Conservation (phyloP, 2,329 filamentous ascomycete genomes). For the Chaetothyriales sp. region DNA sequence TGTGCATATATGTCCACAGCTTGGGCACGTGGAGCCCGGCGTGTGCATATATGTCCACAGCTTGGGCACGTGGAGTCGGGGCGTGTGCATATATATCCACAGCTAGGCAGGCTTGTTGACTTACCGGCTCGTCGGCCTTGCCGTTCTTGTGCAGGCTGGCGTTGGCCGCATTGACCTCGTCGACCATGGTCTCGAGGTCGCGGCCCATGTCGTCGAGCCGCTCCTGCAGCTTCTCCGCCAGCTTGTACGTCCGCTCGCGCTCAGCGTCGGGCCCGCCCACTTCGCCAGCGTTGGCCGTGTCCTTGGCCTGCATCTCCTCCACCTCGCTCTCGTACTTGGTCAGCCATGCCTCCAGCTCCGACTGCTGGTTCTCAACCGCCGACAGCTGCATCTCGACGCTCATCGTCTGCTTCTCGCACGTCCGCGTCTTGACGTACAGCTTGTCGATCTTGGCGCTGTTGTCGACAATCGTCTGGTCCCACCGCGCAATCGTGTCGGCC, state of each 20-base stretch:
- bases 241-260: conserved; percentile 84
- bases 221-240: conserved; percentile 84
- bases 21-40: conserved; percentile 6
- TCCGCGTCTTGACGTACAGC: conserved; percentile 79
- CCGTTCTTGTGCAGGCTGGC: conserved; percentile 74
- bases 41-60: conserved; percentile 5
- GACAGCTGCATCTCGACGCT: conserved; percentile 88
- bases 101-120: conserved; percentile 30
- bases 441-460: conserved; percentile 93
- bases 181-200: conserved; percentile 89
- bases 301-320: conserved; percentile 67
- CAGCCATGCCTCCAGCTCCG: conserved; percentile 76
- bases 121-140: conserved; percentile 76
- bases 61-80: too few relatives aligned
- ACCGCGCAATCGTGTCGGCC: conserved; percentile 70
- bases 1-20: conserved; percentile 4
- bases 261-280: conserved; percentile 86
- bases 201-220: conserved; percentile 87
- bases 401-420: conserved; percentile 80
- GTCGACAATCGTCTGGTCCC: conserved; percentile 85
- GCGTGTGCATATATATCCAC: too few relatives aligned
- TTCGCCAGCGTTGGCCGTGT: conserved; percentile 41
- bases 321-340: conserved; percentile 87
- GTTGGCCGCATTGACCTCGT: conserved; percentile 93
- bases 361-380: conserved; percentile 81